These are phyloP conservation scores for Amborella trichopoda DNA, from an alignment of 164 flowering plant genomes.

Conservation along the genomic window DNA sequence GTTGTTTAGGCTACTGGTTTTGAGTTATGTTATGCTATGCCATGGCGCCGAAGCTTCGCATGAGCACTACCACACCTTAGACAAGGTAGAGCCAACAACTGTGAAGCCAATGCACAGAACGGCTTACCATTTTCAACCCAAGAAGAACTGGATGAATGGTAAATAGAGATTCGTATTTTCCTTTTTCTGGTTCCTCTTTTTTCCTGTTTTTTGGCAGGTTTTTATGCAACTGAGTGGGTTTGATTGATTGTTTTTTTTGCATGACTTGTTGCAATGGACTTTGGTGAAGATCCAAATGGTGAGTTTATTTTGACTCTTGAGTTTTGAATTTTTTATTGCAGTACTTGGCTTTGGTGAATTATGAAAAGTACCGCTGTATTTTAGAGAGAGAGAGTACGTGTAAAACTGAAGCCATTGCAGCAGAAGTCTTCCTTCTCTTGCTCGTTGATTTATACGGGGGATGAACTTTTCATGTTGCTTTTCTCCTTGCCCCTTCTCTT, in stretches of 20 bases:
- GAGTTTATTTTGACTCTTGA: background rate
- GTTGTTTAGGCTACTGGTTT: no score
- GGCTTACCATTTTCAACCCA: background rate
- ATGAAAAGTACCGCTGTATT: background rate
- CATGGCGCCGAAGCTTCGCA: no score
- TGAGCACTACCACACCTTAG: no score
- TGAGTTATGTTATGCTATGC: no score
- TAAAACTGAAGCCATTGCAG: no score
- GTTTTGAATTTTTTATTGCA: background rate
- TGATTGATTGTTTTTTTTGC: background rate
- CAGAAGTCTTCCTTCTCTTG: no score
- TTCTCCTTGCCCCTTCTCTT: no score
- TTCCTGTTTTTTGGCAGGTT: background rate
- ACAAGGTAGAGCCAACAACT: no score
- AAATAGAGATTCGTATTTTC: no score
- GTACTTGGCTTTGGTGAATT: background rate
- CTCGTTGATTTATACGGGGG: no score
- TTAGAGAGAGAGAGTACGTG: background rate
- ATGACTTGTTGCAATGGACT: background rate
- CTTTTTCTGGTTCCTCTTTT: background rate
- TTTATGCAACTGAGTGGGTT: background rate
- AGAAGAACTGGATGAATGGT: constrained; percentile 1
- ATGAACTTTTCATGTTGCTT: no score
- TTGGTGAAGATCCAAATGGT: background rate
- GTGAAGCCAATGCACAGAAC: no score